These are phyloP conservation scores for Styphnolobium japonicum DNA, from an alignment of 306 rosid species.

Conservation along the genomic window DNA sequence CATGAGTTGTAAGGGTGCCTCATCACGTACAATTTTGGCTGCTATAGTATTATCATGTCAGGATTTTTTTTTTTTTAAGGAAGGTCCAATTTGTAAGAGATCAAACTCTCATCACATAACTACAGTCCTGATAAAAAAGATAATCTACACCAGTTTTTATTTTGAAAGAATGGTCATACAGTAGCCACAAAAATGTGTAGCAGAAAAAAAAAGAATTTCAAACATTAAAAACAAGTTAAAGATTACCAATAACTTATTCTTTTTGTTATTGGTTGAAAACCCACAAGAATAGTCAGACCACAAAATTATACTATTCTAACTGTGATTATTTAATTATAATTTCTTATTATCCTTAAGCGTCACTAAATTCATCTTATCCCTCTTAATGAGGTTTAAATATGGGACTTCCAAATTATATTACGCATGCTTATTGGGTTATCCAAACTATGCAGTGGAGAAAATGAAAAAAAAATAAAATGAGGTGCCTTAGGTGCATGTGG, in stretches of 20 bases:
- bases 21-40: background rate
- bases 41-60: background rate
- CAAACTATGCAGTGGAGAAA: background rate
- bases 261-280: background rate
- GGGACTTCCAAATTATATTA: background rate
- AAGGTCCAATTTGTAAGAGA: too few species aligned
- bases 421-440: background rate
- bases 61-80: too few species aligned
- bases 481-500: slow-evolving; percentile 23
- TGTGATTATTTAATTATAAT: background rate
- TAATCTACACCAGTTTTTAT: too few species aligned
- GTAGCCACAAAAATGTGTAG: background rate
- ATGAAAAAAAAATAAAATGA: background rate
- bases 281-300: background rate
- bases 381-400: background rate
- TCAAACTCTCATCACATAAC: too few species aligned
- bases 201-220: too few species aligned
- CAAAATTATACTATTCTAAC: background rate
- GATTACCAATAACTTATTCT: background rate
- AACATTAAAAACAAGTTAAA: background rate
- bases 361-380: background rate
- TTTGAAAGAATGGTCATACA: background rate
- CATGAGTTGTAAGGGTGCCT: background rate
- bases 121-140: too few species aligned
- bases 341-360: background rate